phyloP scores from a whole-genome alignment of 257 asterid species.

The Primulina huaijiensis region DNA sequence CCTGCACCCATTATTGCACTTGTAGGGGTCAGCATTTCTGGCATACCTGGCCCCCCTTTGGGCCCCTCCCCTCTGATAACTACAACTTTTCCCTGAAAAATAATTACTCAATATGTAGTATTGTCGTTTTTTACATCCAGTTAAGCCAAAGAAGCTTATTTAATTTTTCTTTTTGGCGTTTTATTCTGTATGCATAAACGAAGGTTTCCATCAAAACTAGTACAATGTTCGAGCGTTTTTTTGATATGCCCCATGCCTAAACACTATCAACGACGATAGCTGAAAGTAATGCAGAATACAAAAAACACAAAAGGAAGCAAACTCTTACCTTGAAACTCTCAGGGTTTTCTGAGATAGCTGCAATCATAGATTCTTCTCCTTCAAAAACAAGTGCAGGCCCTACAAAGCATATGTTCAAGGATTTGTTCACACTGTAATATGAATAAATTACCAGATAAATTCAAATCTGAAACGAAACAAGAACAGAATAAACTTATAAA shows the following conservation, averaged over 20 bases:
- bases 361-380: constrained; percentile 92
- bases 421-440: background rate
- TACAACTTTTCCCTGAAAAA: constrained; percentile 83
- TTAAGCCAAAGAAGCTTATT: background rate
- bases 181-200: background rate
- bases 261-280: background rate
- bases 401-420: constrained; percentile 22
- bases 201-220: background rate
- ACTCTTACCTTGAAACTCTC: constrained; percentile 61
- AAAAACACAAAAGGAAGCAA: background rate
- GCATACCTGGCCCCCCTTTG: constrained; percentile 99
- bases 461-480: background rate
- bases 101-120: constrained; percentile 2
- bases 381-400: constrained; percentile 97
- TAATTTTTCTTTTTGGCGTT: background rate
- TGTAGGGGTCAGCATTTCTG: constrained; percentile 98
- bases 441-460: background rate
- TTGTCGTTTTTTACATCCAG: constrained; percentile 15
- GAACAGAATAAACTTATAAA: constrained; percentile 6
- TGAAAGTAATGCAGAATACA: background rate
- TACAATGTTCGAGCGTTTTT: background rate
- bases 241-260: background rate
- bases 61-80: constrained; percentile 99
- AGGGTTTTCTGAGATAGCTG: constrained; percentile 83
- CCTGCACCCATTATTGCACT: constrained; percentile 99